Evolutionary conservation across 805 yeast species (phyloP), one percentile per base, ranked within the genome.

Genomic region (Candida ipomoeae): DNA sequence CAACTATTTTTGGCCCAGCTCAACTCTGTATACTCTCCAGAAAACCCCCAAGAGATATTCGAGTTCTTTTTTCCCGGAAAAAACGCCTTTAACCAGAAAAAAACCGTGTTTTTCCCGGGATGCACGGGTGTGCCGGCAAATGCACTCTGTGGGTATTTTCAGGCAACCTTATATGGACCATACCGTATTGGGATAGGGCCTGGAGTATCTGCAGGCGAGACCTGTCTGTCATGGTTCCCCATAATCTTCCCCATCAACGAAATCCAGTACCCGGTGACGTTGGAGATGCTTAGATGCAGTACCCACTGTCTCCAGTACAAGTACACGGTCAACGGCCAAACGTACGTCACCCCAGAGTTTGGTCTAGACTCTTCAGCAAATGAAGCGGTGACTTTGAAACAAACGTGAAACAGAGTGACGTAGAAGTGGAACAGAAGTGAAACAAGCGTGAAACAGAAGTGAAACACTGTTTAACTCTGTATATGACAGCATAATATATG

Each of bases 61-160:
- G 64, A 74, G 2, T 88, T 83, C 59, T 51, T 63, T 0, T 89
- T 86, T 62, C 86, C 87, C 1, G 47, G 49, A 23, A 40, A 37
- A 6, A 48, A 69, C 70, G 3, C 68, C 70, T 37, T 45, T 48
- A 8, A 33, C 26, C 49, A 41, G 46, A 26, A 14, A 7, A 5
- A n/a, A n/a, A 5, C 20, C 14, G 8, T 46, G 48, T 18, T 21
- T 0, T 77, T 84, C 52, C 73, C 78, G 48, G 79, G n/a, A 8
- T 26, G 21, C 10, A 23, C 18, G 41, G 41, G 41, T 3, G 50
- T 48, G 8, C 15, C 39, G 5, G 46, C 41, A 2, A 91, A 89
- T 63, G 96, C 92, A 0, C 63, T 90, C 34, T 70, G 82, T 3
- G 97, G 97, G 0, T 83, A 73, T 60, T 91, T 91, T 60, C 75